Base-by-base conservation (phyloP, 768 basidiomycete species). In the Tricholoma hemisulphureum region DNA sequence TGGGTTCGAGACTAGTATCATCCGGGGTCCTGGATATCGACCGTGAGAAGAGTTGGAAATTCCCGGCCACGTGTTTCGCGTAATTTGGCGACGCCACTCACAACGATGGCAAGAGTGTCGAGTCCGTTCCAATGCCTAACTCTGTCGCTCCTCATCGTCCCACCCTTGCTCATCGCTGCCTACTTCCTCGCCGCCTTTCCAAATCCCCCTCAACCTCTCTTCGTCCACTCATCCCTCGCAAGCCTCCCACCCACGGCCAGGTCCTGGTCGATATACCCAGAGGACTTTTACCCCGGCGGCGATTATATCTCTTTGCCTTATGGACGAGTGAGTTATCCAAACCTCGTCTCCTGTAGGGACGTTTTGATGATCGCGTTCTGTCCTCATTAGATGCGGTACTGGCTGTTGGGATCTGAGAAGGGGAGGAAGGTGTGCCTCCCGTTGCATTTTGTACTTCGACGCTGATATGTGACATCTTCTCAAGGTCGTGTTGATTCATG, bases 401-500 rank as follows among this genome's bases (percentile, higher is more conserved):
- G 90, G 88, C 67, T 92, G 37, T 66, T 88, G 26, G 91, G 91
- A 3, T 89, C 89, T 20, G 83, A 84, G 61, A 71, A 80, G 11
- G 89, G 89, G 16, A 76, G 78, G 53, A 85, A 85, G 75, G 88
- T 89, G 62, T 52, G 79, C 68, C 58, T 23, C 18, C 21, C 43
- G 35, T 31, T 37, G n/a, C 21, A 54, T 39, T 20, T 31, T 52
- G 29, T 51, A 18, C 39, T 65, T 51, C 23, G 28, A 16, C 7
- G 10, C 51, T 50, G 18, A 16, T 52, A 20, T 21, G n/a, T 26
- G 46, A 53, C 23, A 37, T 23, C 21, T 29, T n/a, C 24, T 26
- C 39, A 41, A 93, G 90, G 76, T 93, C 20, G 83, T 90, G 9
- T 77, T 92, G 31, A 86, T 93, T 7, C 87, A 91, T 61, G 91